A percentile compares a stretch with the other conserved stretches of the same genome.
phyloP scores from a whole-genome alignment of 1,284 basidiomycete genomes.

The Vanrija sp. region DNA sequence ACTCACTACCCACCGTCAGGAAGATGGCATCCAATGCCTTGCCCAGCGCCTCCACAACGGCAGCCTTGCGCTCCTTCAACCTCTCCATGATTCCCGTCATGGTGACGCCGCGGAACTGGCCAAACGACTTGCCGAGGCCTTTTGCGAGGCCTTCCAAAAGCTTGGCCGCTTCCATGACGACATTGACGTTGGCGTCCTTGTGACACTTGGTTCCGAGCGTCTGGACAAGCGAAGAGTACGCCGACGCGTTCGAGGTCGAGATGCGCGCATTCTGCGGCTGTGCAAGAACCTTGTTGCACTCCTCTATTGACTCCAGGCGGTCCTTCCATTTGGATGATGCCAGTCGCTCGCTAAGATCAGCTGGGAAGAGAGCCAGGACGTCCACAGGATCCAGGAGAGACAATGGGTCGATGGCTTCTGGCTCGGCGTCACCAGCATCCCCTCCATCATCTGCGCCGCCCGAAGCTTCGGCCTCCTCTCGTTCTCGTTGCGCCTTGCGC shows the following conservation, averaged over 20 bases:
- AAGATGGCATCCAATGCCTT: conserved; percentile 87
- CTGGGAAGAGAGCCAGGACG: conserved; percentile 68
- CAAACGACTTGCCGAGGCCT: conserved; percentile 72
- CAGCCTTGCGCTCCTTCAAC: conserved; percentile 89
- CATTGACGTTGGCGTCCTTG: conserved; percentile 91
- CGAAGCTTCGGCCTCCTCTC: conserved; percentile 54
- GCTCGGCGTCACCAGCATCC: conserved; percentile 45
- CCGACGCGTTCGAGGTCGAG: conserved; percentile 61
- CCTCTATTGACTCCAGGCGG: conserved; percentile 85
- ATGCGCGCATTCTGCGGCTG: conserved; percentile 65
- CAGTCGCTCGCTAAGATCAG: conserved; percentile 67
- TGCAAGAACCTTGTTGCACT: conserved; percentile 68
- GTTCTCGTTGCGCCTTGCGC: conserved; percentile 69
- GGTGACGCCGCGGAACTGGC: conserved; percentile 67
- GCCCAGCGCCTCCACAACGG: conserved; percentile 84
- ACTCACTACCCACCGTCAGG: conserved; percentile 59
- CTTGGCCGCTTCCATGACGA: conserved; percentile 83
- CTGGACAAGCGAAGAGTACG: conserved; percentile 45
- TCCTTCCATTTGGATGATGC: conserved; percentile 98
- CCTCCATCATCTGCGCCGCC: conserved; percentile 45
- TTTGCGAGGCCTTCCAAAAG: conserved; percentile 83
- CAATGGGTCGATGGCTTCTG: conserved; percentile 64
- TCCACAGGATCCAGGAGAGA: conserved; percentile 80
- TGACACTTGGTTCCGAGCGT: conserved; percentile 76
- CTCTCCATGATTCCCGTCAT: conserved; percentile 81